phyloP scores from a whole-genome alignment of 1,284 basidiomycete species.

The Ustilago lituana region DNA sequence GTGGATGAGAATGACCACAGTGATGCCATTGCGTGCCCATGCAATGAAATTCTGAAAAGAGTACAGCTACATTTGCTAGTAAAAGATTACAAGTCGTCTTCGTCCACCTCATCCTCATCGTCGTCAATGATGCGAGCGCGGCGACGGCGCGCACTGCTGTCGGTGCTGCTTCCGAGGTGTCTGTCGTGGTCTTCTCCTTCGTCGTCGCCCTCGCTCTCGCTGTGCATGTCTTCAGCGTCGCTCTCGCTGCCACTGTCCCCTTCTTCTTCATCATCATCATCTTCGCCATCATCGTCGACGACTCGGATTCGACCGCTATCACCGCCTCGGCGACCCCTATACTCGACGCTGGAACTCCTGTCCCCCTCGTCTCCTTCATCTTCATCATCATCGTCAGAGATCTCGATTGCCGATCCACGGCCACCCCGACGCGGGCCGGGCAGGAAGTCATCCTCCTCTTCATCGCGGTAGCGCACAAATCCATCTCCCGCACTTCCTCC shows the following conservation, averaged over 20 bases:
- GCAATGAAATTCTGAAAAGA: no score
- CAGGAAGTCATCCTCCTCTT: conserved; percentile 35
- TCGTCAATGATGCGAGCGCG: conserved; percentile 27
- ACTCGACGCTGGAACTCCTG: conserved; percentile 31
- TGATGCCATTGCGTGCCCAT: no score
- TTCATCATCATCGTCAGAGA: conserved; percentile 30
- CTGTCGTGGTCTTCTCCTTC: neutral
- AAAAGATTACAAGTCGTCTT: neutral
- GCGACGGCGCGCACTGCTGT: conserved; percentile 25
- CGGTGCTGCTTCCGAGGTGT: conserved; percentile 17
- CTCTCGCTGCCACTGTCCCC: neutral
- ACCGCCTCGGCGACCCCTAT: conserved; percentile 8
- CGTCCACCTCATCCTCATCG: conserved; percentile 33
- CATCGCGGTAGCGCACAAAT: neutral
- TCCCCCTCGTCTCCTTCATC: conserved; percentile 5
- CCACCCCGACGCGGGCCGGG: conserved; percentile 28
- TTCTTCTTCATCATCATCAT: conserved; percentile 9
- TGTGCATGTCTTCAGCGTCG: neutral
- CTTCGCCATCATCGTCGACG: conserved; percentile 2
- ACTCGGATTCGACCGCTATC: neutral
- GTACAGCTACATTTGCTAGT: no score
- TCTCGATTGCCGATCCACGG: conserved; percentile 25
- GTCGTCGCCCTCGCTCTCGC: conserved; percentile 3
- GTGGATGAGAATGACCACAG: neutral
- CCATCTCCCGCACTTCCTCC: neutral